These are phyloP conservation scores for Apiospora pterosperma DNA, from an alignment of 2,329 filamentous ascomycete genomes.

Conservation along the genomic window DNA sequence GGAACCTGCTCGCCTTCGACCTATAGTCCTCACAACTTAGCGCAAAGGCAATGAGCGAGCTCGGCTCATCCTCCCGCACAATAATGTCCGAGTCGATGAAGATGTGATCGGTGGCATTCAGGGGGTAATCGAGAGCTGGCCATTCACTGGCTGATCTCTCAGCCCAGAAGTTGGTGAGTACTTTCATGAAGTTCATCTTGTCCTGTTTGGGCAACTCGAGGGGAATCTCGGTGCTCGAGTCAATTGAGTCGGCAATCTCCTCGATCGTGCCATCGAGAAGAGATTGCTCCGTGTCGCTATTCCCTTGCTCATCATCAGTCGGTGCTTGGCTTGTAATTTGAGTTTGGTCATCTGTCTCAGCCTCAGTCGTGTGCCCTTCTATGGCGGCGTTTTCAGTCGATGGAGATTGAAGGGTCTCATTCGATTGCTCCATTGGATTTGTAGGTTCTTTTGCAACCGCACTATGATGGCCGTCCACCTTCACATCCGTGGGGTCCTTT, in stretches of 20 bases:
- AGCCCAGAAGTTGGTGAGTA: constrained; percentile 97
- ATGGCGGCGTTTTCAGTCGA: constrained; percentile 23
- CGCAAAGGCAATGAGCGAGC: constrained; percentile 91
- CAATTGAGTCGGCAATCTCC: constrained; percentile 60
- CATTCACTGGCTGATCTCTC: constrained; percentile 95
- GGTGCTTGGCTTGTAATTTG: constrained; percentile 56
- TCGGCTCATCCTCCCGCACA: constrained; percentile 94
- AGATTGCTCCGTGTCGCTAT: constrained; percentile 70
- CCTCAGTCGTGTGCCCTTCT: constrained; percentile 33
- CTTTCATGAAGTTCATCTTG: constrained; percentile 89
- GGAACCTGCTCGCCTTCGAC: constrained; percentile 60
- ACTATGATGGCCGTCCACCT: constrained; percentile 11
- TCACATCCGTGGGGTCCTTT: constrained; percentile 30
- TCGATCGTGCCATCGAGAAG: constrained; percentile 65
- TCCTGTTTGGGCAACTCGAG: constrained; percentile 87
- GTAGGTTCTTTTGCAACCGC: constrained; percentile 13
- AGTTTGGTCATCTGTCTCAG: constrained; percentile 39
- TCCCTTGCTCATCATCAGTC: constrained; percentile 64
- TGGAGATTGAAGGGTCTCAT: constrained; percentile 10
- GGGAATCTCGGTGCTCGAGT: constrained; percentile 56
- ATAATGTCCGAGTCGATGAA: constrained; percentile 97
- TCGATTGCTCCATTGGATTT: constrained; percentile 4
- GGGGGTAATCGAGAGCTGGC: constrained; percentile 87
- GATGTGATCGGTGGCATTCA: constrained; percentile 85
- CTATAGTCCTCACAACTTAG: constrained; percentile 85